Conservation (phyloP, 116 monocot species). For the Papilionanthe hybrid region DNA sequence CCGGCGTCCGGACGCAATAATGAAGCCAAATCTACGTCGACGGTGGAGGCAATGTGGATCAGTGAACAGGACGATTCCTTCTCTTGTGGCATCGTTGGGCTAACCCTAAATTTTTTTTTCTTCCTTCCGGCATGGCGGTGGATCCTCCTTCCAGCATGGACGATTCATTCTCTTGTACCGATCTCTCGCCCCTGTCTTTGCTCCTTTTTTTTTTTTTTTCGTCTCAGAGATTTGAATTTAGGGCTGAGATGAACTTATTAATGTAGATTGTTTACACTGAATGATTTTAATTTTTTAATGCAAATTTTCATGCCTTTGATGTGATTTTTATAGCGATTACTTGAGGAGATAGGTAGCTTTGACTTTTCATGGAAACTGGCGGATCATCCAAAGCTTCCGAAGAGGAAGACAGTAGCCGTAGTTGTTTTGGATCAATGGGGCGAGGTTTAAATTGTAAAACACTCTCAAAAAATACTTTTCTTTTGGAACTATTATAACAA, state of each 20-base stretch:
- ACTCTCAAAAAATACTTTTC: no score
- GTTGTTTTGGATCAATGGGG: slow-evolving; percentile 96
- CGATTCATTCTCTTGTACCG: no score
- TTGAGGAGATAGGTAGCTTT: slow-evolving; percentile 46
- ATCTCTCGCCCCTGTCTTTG: neutral
- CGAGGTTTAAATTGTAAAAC: slow-evolving; percentile 96
- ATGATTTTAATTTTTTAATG: neutral
- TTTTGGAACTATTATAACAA: no score
- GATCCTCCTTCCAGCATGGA: no score
- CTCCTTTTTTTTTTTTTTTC: neutral
- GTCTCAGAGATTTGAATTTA: neutral
- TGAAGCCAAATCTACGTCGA: no score
- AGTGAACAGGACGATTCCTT: no score
- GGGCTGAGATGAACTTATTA: neutral
- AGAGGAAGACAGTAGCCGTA: slow-evolving; percentile 78
- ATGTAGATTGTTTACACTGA: neutral
- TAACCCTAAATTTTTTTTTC: no score
- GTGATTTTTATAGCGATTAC: neutral
- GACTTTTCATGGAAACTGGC: slow-evolving; percentile 64
- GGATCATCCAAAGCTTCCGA: slow-evolving; percentile 93
- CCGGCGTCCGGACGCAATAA: no score
- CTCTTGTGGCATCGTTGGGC: no score
- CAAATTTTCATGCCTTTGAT: neutral
- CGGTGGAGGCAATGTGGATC: no score
- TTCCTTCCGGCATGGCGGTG: no score